Percentiles rank a stretch among this genome's conserved stretches.
phyloP scores from a whole-genome alignment of 305 asterid genomes.

The Solanum aculeatissimum region DNA sequence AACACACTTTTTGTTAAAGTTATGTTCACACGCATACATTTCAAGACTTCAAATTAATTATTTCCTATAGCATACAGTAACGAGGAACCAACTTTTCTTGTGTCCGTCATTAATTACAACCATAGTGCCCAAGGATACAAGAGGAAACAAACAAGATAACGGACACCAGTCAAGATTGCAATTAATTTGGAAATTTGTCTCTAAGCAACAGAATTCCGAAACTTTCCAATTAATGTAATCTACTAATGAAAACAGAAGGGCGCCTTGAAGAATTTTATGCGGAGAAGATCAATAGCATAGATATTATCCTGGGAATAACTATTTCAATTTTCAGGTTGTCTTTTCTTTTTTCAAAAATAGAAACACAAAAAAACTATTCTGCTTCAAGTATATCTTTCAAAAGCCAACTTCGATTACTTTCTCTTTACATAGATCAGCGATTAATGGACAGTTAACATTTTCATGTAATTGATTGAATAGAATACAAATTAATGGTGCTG shows the following conservation, averaged over 20 bases:
- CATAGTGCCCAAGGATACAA: background rate
- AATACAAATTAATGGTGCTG: background rate
- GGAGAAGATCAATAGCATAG: background rate
- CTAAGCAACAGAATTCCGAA: background rate
- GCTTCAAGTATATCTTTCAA: background rate
- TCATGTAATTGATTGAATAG: background rate
- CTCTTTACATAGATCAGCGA: background rate
- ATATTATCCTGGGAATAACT: background rate
- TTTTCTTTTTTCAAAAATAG: background rate
- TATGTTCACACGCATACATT: background rate
- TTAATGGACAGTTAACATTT: background rate
- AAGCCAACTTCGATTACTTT: background rate
- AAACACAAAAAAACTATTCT: background rate
- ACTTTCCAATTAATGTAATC: background rate
- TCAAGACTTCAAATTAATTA: background rate
- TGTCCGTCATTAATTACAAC: background rate
- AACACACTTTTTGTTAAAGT: background rate
- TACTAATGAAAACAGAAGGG: background rate
- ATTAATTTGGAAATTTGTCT: background rate
- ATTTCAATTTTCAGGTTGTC: too few relatives aligned
- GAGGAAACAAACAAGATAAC: background rate
- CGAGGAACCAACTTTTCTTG: background rate
- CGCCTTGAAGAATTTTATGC: background rate
- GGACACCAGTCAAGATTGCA: background rate
- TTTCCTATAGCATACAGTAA: background rate